Percentiles rank a stretch among this genome's conserved stretches.
Evolutionary conservation across 352 stramenopile genomes (phyloP).

Genomic region (Aphanomyces invadans): DNA sequence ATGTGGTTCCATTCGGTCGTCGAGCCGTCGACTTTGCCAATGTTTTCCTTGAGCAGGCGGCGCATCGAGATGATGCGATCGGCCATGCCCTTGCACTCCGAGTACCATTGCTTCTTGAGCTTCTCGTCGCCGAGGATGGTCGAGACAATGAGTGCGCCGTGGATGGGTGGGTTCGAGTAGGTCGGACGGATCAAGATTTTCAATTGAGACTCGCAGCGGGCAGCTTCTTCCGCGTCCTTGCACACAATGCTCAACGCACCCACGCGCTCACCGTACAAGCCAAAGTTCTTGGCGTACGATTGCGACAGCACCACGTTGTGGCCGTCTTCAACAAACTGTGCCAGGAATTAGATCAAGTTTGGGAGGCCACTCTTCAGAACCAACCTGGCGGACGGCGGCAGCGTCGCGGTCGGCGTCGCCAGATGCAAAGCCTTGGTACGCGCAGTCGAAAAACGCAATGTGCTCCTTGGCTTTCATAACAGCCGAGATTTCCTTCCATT

Average conservation of each 20-base stretch:
- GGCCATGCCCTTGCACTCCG: constrained; percentile 94
- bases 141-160: constrained; percentile 96
- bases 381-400: constrained; percentile 87
- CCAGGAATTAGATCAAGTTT: not conserved
- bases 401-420: constrained; percentile 95
- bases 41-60: constrained; percentile 66
- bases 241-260: constrained; percentile 95
- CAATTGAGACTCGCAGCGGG: constrained; percentile 94
- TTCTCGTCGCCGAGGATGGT: constrained; percentile 91
- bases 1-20: constrained; percentile 95
- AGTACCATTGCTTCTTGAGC: constrained; percentile 91
- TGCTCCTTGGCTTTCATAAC: constrained; percentile 94
- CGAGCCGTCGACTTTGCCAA: constrained; percentile 69
- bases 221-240: constrained; percentile 89
- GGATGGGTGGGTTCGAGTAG: constrained; percentile 98
- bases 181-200: constrained; percentile 99
- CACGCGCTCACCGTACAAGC: constrained; percentile 98
- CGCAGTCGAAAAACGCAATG: constrained; percentile 98
- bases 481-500: constrained; percentile 97
- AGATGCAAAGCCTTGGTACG: constrained; percentile 98
- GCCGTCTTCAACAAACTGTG: constrained; percentile 97
- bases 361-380: not conserved
- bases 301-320: constrained; percentile 96
- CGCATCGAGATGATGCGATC: constrained; percentile 95
- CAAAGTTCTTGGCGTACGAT: constrained; percentile 99